Base-by-base conservation (phyloP, 2,329 filamentous ascomycete genomes). In the Exutisphaerella laricina region DNA sequence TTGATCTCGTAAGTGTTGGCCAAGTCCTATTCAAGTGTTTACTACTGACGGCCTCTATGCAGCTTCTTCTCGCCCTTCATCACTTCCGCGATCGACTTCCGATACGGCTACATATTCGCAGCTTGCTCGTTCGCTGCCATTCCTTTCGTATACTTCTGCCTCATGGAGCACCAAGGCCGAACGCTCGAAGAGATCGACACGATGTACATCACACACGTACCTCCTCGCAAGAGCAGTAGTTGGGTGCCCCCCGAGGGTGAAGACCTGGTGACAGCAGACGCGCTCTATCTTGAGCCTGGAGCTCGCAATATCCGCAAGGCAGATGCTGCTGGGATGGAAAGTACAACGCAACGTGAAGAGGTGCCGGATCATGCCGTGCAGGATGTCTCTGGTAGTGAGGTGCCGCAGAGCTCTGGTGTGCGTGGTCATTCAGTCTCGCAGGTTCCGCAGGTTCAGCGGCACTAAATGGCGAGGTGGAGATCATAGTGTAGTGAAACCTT, bases 1-100 rank as follows among this genome's bases (percentile, higher is more conserved):
- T 48, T 64, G 12, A 58, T 63, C 44, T 51, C 47, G 25, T 41
- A 25, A 41, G 28, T 33, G 34, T 29, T 21, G 32, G 14, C 34
- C 39, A 4, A 20, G 16, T 17, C 30, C 17, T 26, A n/a, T n/a
- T n/a, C n/a, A n/a, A n/a, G n/a, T n/a, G n/a, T n/a, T n/a, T n/a
- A n/a, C n/a, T n/a, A n/a, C n/a, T n/a, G n/a, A n/a, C n/a, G n/a
- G n/a, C n/a, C n/a, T n/a, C n/a, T n/a, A n/a, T 23, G 12, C 20
- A 41, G 38, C 0, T 89, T 89, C 70, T 87, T 88, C 69, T 88
- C 85, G 0, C 82, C 85, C 0, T 88, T 88, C 64, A 88, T 89
- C 59, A 84, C 80, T 0, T 68, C 71, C 0, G 75, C 76, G 3
- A 88, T 88, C 41, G 77, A 83, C 53, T 88, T 83, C 64, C 73